These are phyloP conservation scores for Saturnispora kantuleensis DNA, from an alignment of 805 yeast species.

Conservation along the genomic window DNA sequence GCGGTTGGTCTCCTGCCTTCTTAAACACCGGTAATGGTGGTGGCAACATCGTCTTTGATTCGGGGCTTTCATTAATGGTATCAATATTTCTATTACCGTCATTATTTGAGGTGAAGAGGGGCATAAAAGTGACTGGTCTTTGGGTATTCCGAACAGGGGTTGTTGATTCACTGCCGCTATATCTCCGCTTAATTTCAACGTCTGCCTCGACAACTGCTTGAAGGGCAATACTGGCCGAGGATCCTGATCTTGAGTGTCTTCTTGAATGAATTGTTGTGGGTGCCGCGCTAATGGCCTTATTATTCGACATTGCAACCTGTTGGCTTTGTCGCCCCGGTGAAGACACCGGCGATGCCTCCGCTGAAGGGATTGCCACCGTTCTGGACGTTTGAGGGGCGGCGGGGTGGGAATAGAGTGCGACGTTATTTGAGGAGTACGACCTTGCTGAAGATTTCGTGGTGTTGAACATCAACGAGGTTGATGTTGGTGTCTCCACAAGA, in stretches of 20 bases:
- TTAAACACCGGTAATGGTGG: slow-evolving; percentile 20
- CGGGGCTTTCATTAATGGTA: slow-evolving; percentile 39
- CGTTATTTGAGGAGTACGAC: slow-evolving; percentile 33
- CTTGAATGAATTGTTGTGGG: neutral
- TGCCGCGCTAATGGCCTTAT: neutral
- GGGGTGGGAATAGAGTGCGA: slow-evolving; percentile 39
- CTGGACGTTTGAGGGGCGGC: slow-evolving; percentile 59
- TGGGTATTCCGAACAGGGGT: slow-evolving; percentile 12
- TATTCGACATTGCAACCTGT: neutral
- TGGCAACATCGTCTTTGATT: slow-evolving; percentile 16
- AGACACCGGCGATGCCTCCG: slow-evolving; percentile 20
- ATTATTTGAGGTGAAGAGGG: slow-evolving; percentile 15
- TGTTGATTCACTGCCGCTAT: slow-evolving; percentile 21
- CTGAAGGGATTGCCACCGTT: slow-evolving; percentile 25
- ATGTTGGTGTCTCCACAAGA: slow-evolving; percentile 35
- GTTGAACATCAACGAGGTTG: slow-evolving; percentile 30
- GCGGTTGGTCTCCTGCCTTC: slow-evolving; percentile 28
- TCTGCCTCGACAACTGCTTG: slow-evolving; percentile 69
- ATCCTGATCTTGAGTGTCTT: slow-evolving; percentile 22
- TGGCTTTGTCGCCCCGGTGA: slow-evolving; percentile 17
- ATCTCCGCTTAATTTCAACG: slow-evolving; percentile 25
- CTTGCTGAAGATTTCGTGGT: slow-evolving; percentile 19
- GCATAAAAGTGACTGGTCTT: slow-evolving; percentile 26
- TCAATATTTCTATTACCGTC: slow-evolving; percentile 24
- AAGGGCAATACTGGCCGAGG: slow-evolving; percentile 57